phyloP scores from a whole-genome alignment of 2,329 filamentous ascomycete species.

The Alternaria metachromatica region DNA sequence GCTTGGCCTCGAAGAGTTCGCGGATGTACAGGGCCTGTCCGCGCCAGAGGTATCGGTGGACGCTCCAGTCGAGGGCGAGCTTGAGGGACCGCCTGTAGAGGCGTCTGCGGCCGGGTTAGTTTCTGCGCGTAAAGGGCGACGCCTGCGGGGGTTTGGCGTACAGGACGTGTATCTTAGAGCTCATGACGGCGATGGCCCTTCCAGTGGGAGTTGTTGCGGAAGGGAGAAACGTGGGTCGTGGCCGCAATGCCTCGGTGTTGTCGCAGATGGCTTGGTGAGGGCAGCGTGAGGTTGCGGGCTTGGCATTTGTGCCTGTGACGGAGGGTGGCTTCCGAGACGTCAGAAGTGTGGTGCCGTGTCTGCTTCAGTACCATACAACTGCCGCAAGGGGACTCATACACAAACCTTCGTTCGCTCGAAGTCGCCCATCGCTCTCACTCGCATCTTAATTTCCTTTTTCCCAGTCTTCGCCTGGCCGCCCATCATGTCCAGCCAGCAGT shows the following conservation, averaged over 20 bases:
- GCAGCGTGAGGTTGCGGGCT: slow-evolving; percentile 34
- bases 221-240: slow-evolving; percentile 17
- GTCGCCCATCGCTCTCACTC: slow-evolving; percentile 14
- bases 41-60: slow-evolving; percentile 91
- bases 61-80: slow-evolving; percentile 92
- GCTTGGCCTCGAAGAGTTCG: slow-evolving; percentile 93
- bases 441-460: slow-evolving; percentile 15
- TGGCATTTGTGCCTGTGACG: slow-evolving; percentile 33
- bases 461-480: slow-evolving; percentile 10
- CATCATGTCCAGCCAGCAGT: slow-evolving; percentile 48
- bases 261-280: slow-evolving; percentile 21
- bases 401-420: slow-evolving; percentile 5
- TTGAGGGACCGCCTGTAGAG: slow-evolving; percentile 94
- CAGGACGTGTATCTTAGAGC: slow-evolving; percentile 49
- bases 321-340: slow-evolving; percentile 36
- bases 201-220: slow-evolving; percentile 20
- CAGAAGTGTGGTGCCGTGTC: slow-evolving; percentile 30
- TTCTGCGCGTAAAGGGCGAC: slow-evolving; percentile 19
- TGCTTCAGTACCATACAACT: slow-evolving; percentile 32
- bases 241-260: slow-evolving; percentile 41
- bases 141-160: slow-evolving; percentile 28
- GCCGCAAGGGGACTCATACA: slow-evolving; percentile 26
- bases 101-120: slow-evolving; percentile 55
- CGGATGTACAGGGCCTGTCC: slow-evolving; percentile 96
- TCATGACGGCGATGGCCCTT: slow-evolving; percentile 44